These are phyloP conservation scores for Buddleja alternifolia DNA, from an alignment of 257 asterid genomes.

Conservation along the genomic window DNA sequence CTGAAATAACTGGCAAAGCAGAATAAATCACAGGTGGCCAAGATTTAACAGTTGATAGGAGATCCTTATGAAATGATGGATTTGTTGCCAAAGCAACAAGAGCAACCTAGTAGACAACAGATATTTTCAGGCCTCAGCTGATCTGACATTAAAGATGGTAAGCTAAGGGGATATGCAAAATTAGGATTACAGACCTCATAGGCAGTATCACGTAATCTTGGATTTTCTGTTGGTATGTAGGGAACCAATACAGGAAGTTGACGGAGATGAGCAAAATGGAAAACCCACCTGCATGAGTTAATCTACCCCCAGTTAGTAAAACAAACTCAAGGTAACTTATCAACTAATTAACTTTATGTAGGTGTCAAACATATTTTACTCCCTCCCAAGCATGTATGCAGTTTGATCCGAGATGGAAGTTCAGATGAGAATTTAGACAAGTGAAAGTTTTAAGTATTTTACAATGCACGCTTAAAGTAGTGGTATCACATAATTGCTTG, in stretches of 20 bases:
- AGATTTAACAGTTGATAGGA: slow-evolving; percentile 76
- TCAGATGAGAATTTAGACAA: too few relatives aligned
- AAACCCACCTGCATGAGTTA: slow-evolving; percentile 79
- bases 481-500: too few relatives aligned
- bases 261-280: slow-evolving; percentile 97
- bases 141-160: slow-evolving; percentile 17
- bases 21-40: slow-evolving; percentile 93
- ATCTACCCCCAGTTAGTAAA: slow-evolving; percentile 28
- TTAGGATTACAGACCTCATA: slow-evolving; percentile 72
- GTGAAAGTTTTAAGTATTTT: too few relatives aligned
- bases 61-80: slow-evolving; percentile 90
- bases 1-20: slow-evolving; percentile 79
- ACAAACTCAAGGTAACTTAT: slow-evolving; percentile 12
- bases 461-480: too few relatives aligned
- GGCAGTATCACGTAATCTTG: slow-evolving; percentile 94
- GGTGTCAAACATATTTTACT: slow-evolving; percentile 16
- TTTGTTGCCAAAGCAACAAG: slow-evolving; percentile 93
- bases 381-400: too few relatives aligned
- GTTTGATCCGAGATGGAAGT: too few relatives aligned
- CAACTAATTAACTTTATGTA: slow-evolving; percentile 2
- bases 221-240: slow-evolving; percentile 93
- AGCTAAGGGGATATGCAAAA: slow-evolving; percentile 8
- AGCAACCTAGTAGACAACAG: slow-evolving; percentile 68
- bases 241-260: slow-evolving; percentile 97
- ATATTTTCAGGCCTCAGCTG: slow-evolving; percentile 25